Conservation (phyloP, 2,329 filamentous ascomycete genomes). For the Neocatenulostroma microsporum region DNA sequence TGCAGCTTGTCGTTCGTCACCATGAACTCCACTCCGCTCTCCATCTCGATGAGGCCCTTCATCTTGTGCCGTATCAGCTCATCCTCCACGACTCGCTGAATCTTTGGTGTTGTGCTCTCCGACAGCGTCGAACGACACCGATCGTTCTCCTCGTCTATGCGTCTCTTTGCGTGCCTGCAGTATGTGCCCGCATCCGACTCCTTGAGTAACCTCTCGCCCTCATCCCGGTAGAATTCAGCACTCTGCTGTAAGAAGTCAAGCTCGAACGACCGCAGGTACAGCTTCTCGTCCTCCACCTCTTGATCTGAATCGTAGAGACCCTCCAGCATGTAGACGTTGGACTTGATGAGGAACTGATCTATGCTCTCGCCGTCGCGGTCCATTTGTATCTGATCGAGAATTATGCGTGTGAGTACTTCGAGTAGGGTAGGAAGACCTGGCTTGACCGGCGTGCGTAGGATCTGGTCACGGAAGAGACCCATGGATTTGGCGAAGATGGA, state of each 20-base stretch:
- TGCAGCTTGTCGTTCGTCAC: constrained; percentile 77
- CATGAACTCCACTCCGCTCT: constrained; percentile 83
- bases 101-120: constrained; percentile 61
- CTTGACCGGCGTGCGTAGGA: constrained; percentile 57
- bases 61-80: constrained; percentile 73
- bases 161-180: constrained; percentile 64
- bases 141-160: constrained; percentile 71
- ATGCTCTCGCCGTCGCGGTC: constrained; percentile 86
- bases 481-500: constrained; percentile 81
- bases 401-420: constrained; percentile 68
- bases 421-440: constrained; percentile 50
- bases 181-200: constrained; percentile 76
- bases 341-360: constrained; percentile 71
- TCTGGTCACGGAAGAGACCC: constrained; percentile 77
- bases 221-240: constrained; percentile 62
- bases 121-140: constrained; percentile 79
- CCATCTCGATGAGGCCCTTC: constrained; percentile 72
- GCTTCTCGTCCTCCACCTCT: constrained; percentile 67
- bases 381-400: constrained; percentile 87
- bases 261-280: constrained; percentile 82
- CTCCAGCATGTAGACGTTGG: constrained; percentile 84
- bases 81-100: constrained; percentile 68
- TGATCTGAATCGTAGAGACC: constrained; percentile 73
- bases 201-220: constrained; percentile 66
- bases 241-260: constrained; percentile 66